phyloP scores from a whole-genome alignment of 1,284 basidiomycete genomes.

The Leccinum fallax region DNA sequence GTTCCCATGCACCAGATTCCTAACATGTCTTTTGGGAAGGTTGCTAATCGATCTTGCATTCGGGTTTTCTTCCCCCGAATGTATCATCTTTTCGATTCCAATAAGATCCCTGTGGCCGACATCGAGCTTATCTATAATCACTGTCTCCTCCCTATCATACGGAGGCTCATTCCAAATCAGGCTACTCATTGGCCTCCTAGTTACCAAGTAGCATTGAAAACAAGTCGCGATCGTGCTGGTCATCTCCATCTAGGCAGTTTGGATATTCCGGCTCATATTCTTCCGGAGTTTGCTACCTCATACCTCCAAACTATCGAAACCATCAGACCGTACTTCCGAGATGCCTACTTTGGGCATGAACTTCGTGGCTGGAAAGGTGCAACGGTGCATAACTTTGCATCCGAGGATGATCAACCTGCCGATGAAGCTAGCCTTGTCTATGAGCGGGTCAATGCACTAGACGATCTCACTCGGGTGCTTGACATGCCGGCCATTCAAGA shows the following conservation, averaged over 20 bases:
- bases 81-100: background rate
- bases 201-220: background rate
- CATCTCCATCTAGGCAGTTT: background rate
- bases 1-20: constrained; percentile 17
- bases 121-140: constrained; percentile 6
- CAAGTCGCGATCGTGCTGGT: background rate
- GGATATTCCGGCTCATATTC: constrained; percentile 2
- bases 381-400: constrained; percentile 5
- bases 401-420: background rate
- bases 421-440: background rate
- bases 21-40: constrained; percentile 14
- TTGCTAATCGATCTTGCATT: constrained; percentile 2
- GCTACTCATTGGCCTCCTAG: constrained; percentile 12
- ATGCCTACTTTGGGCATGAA: constrained; percentile 21
- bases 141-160: background rate
- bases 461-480: constrained; percentile 2
- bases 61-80: constrained; percentile 15
- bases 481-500: background rate
- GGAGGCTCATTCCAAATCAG: constrained; percentile 3
- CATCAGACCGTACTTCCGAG: background rate
- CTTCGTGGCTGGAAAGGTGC: constrained; percentile 12
- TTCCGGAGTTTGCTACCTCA: background rate
- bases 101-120: background rate
- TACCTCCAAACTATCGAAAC: background rate
- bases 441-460: background rate